These are phyloP conservation scores for Claviceps digitariae DNA, from an alignment of 2,329 filamentous ascomycete species.

Conservation along the genomic window DNA sequence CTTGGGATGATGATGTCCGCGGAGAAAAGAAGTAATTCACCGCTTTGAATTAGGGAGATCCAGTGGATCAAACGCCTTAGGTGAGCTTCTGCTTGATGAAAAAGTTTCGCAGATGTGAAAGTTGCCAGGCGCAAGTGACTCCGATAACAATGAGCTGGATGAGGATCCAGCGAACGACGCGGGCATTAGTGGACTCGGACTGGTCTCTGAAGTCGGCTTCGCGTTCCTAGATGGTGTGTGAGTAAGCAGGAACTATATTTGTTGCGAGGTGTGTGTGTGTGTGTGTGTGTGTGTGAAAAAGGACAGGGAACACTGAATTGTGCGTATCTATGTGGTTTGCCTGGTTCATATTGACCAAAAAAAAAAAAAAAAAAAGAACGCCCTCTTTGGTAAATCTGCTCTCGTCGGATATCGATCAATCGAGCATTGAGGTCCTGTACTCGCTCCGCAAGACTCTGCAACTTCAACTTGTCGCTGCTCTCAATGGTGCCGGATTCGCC, in stretches of 20 bases:
- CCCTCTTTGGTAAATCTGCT: constrained; percentile 94
- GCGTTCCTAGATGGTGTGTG: constrained; percentile 52
- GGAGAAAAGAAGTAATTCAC: background rate
- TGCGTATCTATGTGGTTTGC: background rate
- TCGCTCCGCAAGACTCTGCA: constrained; percentile 76
- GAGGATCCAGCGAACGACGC: constrained; percentile 87
- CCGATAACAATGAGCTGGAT: constrained; percentile 78
- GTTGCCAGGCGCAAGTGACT: constrained; percentile 88
- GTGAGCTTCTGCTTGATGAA: constrained; percentile 99
- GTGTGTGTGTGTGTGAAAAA: too few species aligned
- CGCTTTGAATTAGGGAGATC: too few species aligned
- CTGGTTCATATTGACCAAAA: background rate
- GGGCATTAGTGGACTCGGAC: constrained; percentile 81
- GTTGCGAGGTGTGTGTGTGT: background rate
- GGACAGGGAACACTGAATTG: background rate
- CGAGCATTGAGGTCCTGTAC: constrained; percentile 81
- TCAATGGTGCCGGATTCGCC: constrained; percentile 91
- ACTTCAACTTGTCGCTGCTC: constrained; percentile 84
- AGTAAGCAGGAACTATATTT: too few species aligned
- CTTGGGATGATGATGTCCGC: background rate
- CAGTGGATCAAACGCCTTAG: constrained; percentile 22
- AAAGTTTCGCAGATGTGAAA: constrained; percentile 89
- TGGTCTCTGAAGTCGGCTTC: constrained; percentile 98
- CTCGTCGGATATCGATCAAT: constrained; percentile 75
- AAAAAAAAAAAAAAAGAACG: constrained; percentile 13